Evolutionary conservation across 1,284 basidiomycete species (phyloP), one percentile per base, ranked within the genome.

Genomic region (Pseudomicrostroma phylloplanum): DNA sequence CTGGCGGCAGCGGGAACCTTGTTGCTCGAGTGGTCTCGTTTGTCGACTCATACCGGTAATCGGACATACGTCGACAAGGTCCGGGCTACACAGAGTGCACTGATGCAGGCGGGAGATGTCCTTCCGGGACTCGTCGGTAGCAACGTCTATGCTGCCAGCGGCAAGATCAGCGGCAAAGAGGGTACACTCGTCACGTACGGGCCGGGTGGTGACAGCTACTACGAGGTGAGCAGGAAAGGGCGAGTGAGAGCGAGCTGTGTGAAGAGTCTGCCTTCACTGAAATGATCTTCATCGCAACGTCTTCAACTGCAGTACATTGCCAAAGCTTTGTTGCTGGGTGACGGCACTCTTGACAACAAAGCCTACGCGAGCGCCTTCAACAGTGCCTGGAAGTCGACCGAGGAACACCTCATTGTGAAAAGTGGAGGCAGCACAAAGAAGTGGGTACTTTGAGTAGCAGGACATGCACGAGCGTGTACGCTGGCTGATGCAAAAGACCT

Each of bases 1-100:
- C 67, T 76, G 42, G 72, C 73, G 3, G 71, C 69, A 13, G 62
- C 67, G 0, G 73, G 73, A 1, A 70, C 68, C 26, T 58, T 75
- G 39, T 59, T 70, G n/a, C 41, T 77, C 15, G 74, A 77, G 57
- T 72, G 71, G 59, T 64, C 61, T 53, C 53, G 64, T 39, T 66
- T 77, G 39, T 63, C 61, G 25, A 63, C 67, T 42, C 68, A 69
- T 43, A 71, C 69, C 0, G 62, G 64, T 17, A 68, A 76, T 57
- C 8, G 21, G 1, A 72, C 64, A 51, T 77, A 77, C 46, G 19
- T 63, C 13, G 15, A 55, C 17, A 43, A 65, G 8, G 74, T 68
- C 15, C 62, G 55, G 26, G 57, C 60, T 53, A 59, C 65, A 41
- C 67, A 70, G 66, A 61, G 63, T 25, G 64, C 73, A 4, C 73